phyloP scores from a whole-genome alignment of 1,139 yeast species.

The Insectozyma bohioensis region DNA sequence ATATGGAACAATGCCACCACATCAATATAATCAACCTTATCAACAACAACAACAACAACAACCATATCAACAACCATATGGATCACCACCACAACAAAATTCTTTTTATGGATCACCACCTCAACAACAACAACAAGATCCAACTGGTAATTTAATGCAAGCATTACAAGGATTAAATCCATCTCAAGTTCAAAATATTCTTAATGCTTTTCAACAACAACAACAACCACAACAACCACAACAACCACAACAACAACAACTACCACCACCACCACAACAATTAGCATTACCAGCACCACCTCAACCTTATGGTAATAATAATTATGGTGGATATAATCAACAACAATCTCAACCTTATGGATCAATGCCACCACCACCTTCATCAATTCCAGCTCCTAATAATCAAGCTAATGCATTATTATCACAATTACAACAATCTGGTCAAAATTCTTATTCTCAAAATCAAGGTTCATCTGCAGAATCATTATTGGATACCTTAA shows the following conservation, averaged over 20 bases:
- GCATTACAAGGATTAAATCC: slow-evolving; percentile 53
- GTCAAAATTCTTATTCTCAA: slow-evolving; percentile 7
- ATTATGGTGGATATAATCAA: slow-evolving; percentile 9
- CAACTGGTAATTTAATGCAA: slow-evolving; percentile 20
- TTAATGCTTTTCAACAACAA: slow-evolving; percentile 37
- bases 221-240: slow-evolving; percentile 20
- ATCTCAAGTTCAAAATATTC: slow-evolving; percentile 48
- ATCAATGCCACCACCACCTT: slow-evolving; percentile 12
- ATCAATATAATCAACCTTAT: slow-evolving; percentile 10
- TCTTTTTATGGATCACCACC: no score
- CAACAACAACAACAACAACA: slow-evolving; percentile 8
- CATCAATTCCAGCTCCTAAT: slow-evolving; percentile 15
- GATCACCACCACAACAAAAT: slow-evolving; percentile 9
- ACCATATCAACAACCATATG: slow-evolving; percentile 9
- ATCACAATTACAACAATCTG: slow-evolving; percentile 24
- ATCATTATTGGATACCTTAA: slow-evolving; percentile 40
- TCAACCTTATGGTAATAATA: slow-evolving; percentile 7
- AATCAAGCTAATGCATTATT: slow-evolving; percentile 29
- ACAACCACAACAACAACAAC: slow-evolving; percentile 19
- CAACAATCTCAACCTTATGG: slow-evolving; percentile 11
- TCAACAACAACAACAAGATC: slow-evolving; percentile 6
- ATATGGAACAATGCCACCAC: slow-evolving; percentile 13
- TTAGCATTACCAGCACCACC: slow-evolving; percentile 10
- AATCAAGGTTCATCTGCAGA: slow-evolving; percentile 17
- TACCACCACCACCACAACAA: slow-evolving; percentile 13